Evolutionary conservation across 1,139 yeast genomes (phyloP).

Genomic region (Pichia cactophila): DNA sequence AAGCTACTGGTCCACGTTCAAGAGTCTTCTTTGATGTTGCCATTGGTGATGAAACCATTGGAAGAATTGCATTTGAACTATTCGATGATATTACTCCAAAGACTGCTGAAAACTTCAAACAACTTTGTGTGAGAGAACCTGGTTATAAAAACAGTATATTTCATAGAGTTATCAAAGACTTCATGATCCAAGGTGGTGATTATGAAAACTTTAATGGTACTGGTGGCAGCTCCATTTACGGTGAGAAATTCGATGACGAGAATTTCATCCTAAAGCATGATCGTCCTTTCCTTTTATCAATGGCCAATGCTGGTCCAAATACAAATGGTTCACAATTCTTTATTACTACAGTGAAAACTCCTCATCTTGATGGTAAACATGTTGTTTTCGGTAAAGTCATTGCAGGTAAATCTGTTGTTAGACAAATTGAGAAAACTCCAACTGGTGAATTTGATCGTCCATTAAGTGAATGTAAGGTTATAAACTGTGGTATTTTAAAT

Average conservation of each 20-base stretch:
- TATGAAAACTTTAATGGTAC: constrained; percentile 85
- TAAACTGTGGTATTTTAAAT: constrained; percentile 74
- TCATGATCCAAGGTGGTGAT: constrained; percentile 97
- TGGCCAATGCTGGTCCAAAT: constrained; percentile 95
- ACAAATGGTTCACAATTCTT: constrained; percentile 96
- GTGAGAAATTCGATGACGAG: constrained; percentile 93
- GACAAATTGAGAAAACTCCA: constrained; percentile 64
- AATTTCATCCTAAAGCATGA: constrained; percentile 71
- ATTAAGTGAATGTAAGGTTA: constrained; percentile 53
- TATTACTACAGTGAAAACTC: constrained; percentile 64
- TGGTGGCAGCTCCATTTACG: constrained; percentile 93
- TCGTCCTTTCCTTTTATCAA: constrained; percentile 78
- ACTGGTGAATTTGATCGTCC: constrained; percentile 65
- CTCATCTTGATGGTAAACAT: constrained; percentile 84
- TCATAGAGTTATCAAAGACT: constrained; percentile 86
- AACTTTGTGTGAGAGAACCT: constrained; percentile 83
- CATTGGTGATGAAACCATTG: constrained; percentile 56
- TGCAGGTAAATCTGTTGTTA: constrained; percentile 73
- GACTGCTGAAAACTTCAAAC: constrained; percentile 89
- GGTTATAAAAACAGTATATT: constrained; percentile 78
- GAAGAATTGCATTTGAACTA: constrained; percentile 70
- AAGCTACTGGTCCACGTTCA: constrained; percentile 27
- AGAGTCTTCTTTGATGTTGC: constrained; percentile 72
- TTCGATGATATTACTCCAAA: constrained; percentile 80
- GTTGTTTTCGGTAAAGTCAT: constrained; percentile 91